These are phyloP conservation scores for Hyaloscypha hepaticicola DNA, from an alignment of 495 filamentous ascomycete species.

Conservation along the genomic window DNA sequence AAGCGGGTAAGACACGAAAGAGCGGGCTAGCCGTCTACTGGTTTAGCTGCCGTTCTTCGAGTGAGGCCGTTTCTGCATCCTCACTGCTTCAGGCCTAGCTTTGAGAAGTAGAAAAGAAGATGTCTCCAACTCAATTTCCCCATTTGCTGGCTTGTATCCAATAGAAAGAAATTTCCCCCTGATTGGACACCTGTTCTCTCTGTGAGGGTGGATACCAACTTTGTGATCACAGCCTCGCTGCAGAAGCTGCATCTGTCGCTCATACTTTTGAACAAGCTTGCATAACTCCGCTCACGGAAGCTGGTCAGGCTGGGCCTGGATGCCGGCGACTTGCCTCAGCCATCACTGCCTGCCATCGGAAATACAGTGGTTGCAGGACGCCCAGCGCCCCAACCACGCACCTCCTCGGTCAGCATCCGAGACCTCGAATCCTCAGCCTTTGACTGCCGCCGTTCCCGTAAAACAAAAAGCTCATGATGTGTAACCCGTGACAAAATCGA, in stretches of 20 bases:
- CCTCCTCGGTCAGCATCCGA: constrained; percentile 8
- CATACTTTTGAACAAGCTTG: constrained; percentile 22
- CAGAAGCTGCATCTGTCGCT: constrained; percentile 28
- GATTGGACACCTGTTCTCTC: not conserved
- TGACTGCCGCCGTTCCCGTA: not conserved
- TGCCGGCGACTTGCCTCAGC: not conserved
- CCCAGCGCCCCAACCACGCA: constrained; percentile 4
- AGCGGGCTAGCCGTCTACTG: not conserved
- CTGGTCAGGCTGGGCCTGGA: constrained; percentile 12
- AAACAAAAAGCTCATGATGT: not conserved
- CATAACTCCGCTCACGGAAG: constrained; percentile 24
- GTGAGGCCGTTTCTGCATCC: not conserved
- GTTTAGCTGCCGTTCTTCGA: constrained; percentile 6
- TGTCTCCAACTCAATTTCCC: not conserved
- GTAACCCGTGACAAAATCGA: constrained; percentile 10
- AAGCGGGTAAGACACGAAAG: not conserved
- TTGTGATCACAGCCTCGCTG: constrained; percentile 28
- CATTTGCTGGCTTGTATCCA: not conserved
- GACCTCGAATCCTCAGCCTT: constrained; percentile 12
- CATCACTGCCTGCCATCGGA: constrained; percentile 4
- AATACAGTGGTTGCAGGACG: not conserved
- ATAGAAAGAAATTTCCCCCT: not conserved
- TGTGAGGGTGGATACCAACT: not conserved
- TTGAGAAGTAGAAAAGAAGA: not conserved
- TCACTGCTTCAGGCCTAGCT: not conserved